Evolutionary conservation across 768 basidiomycete genomes (phyloP).

Genomic region (Mycena alexandri): DNA sequence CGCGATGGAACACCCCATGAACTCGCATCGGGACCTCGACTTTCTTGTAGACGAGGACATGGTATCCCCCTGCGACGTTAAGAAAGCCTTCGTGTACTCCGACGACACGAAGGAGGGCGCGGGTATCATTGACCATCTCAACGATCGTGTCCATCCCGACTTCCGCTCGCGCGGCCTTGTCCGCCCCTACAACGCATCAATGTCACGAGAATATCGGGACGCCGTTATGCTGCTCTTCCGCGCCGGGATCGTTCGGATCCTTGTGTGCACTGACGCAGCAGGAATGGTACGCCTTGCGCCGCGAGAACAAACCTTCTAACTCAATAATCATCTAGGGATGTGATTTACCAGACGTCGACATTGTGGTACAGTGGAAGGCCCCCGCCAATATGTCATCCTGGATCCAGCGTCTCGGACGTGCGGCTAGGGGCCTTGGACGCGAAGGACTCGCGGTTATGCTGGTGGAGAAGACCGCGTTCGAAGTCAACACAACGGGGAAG

Average conservation of each 20-base stretch:
- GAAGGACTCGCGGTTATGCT: slow-evolving; percentile 45
- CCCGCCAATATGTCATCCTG: slow-evolving; percentile 45
- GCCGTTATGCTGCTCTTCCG: slow-evolving; percentile 45
- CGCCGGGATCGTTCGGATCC: slow-evolving; percentile 40
- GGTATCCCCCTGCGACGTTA: slow-evolving; percentile 34
- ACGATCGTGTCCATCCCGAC: slow-evolving; percentile 20
- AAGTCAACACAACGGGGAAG: slow-evolving; percentile 24
- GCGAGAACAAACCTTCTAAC: neutral
- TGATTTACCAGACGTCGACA: slow-evolving; percentile 44
- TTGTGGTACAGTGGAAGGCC: slow-evolving; percentile 55
- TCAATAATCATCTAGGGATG: neutral
- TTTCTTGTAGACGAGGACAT: slow-evolving; percentile 44
- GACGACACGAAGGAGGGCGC: slow-evolving; percentile 44
- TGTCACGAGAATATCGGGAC: slow-evolving; percentile 38
- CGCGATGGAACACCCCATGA: slow-evolving; percentile 48
- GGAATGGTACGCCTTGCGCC: slow-evolving; percentile 49
- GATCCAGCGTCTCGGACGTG: slow-evolving; percentile 50
- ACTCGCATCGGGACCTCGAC: slow-evolving; percentile 48
- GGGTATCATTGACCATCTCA: slow-evolving; percentile 45
- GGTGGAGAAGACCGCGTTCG: slow-evolving; percentile 42
- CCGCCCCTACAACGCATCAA: slow-evolving; percentile 45
- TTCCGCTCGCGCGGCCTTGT: slow-evolving; percentile 39
- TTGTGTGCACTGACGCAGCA: slow-evolving; percentile 54
- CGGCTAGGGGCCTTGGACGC: slow-evolving; percentile 39
- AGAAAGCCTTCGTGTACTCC: slow-evolving; percentile 46